Evolutionary conservation across 2,329 filamentous ascomycete species (phyloP).

Genomic region (Scytalidium lignicola): DNA sequence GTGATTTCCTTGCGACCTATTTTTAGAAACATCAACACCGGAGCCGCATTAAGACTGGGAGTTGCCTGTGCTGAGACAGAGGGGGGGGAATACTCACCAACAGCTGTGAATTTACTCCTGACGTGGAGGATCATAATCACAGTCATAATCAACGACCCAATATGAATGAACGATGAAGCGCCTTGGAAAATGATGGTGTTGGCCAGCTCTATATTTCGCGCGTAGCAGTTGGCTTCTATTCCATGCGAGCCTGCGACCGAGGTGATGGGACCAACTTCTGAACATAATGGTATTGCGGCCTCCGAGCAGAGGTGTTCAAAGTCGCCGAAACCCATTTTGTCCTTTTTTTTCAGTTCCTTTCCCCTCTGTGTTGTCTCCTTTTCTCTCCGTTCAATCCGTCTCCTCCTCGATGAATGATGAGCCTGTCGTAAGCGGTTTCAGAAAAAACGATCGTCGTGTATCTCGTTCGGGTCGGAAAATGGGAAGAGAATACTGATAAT

Average conservation of each 20-base stretch:
- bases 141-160: conserved; percentile 84
- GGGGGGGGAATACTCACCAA: conserved; percentile 57
- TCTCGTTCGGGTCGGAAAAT: not conserved
- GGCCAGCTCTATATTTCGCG: conserved; percentile 88
- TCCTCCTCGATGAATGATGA: not conserved
- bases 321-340: conserved; percentile 77
- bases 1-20: conserved; percentile 63
- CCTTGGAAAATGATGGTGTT: conserved; percentile 99
- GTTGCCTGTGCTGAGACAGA: not conserved
- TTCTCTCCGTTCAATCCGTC: not conserved
- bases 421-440: not conserved
- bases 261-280: conserved; percentile 72
- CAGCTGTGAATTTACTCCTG: conserved; percentile 94
- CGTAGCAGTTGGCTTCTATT: conserved; percentile 87
- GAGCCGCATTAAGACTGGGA: not conserved
- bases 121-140: conserved; percentile 97
- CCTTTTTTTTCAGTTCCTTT: conserved; percentile 5
- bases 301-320: conserved; percentile 82
- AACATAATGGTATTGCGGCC: conserved; percentile 81
- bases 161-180: conserved; percentile 87
- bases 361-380: not conserved
- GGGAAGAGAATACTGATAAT: not conserved
- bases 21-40: conserved; percentile 12
- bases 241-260: conserved; percentile 63
- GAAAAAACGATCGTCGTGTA: not conserved